phyloP scores from a whole-genome alignment of 805 yeast species.

The Saccharomycopsis javanensis region DNA sequence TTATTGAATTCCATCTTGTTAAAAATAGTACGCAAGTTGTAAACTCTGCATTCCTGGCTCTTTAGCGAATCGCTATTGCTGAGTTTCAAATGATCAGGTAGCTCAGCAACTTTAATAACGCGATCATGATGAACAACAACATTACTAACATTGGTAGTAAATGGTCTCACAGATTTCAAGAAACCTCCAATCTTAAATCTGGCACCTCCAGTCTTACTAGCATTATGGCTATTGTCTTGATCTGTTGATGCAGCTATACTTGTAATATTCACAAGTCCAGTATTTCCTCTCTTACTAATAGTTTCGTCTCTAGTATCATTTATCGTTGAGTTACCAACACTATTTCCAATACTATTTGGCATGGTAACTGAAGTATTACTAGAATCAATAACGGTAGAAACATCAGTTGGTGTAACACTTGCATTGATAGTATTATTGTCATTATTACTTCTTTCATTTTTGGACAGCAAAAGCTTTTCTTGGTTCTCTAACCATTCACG shows the following conservation, averaged over 20 bases:
- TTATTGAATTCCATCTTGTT: constrained; percentile 21
- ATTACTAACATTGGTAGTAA: constrained; percentile 40
- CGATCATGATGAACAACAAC: constrained; percentile 34
- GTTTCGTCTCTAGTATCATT: background rate
- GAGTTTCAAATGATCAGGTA: constrained; percentile 44
- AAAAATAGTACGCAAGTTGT: background rate
- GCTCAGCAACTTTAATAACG: constrained; percentile 39
- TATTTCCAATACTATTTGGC: background rate
- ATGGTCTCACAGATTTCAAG: constrained; percentile 49
- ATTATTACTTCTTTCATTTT: background rate
- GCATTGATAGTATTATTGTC: background rate
- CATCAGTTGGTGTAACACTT: background rate
- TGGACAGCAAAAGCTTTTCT: constrained; percentile 25
- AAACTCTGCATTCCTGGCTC: constrained; percentile 12
- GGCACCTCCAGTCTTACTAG: constrained; percentile 17
- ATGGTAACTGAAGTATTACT: background rate
- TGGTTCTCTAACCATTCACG: constrained; percentile 31
- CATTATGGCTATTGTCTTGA: background rate
- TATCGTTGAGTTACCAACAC: background rate
- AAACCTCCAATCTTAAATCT: constrained; percentile 49
- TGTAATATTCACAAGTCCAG: background rate
- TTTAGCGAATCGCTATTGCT: constrained; percentile 25
- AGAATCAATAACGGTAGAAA: background rate
- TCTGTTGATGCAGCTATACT: background rate
- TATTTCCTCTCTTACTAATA: background rate